Percentiles rank a stretch among this genome's conserved stretches.
phyloP scores from a whole-genome alignment of 371 early-diverging fungal genomes.

The Apophysomyces sp. region DNA sequence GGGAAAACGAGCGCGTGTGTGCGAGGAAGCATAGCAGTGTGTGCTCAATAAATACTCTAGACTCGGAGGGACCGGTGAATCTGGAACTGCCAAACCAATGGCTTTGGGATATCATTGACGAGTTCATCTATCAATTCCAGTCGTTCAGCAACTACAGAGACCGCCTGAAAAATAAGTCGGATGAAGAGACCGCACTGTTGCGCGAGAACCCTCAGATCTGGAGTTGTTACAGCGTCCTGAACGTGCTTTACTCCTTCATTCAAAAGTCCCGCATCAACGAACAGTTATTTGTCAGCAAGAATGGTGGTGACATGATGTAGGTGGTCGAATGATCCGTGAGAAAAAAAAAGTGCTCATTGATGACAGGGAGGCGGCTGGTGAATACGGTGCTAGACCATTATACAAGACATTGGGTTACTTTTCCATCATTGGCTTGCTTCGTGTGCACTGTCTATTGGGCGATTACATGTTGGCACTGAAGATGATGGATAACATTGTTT shows the following conservation, averaged over 20 bases:
- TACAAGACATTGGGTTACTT: slow-evolving; percentile 95
- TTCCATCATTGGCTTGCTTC: slow-evolving; percentile 83
- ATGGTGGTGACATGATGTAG: slow-evolving; percentile 77
- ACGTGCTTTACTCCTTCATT: slow-evolving; percentile 87
- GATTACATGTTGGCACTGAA: slow-evolving; percentile 90
- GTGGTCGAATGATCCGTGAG: too few species aligned
- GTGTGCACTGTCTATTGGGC: slow-evolving; percentile 90
- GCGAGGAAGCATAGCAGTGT: too few species aligned
- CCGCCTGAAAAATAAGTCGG: slow-evolving; percentile 73
- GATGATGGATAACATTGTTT: slow-evolving; percentile 90
- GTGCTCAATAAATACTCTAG: slow-evolving; percentile 18
- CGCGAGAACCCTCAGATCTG: slow-evolving; percentile 84
- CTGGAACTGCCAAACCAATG: slow-evolving; percentile 94
- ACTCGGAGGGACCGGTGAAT: slow-evolving; percentile 73
- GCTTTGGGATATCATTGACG: slow-evolving; percentile 97
- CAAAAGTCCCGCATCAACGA: slow-evolving; percentile 90
- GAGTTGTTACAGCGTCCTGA: slow-evolving; percentile 91
- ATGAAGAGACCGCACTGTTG: slow-evolving; percentile 75
- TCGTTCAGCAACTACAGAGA: slow-evolving; percentile 88
- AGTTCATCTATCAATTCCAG: slow-evolving; percentile 97
- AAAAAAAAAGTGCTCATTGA: too few species aligned
- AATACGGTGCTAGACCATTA: slow-evolving; percentile 69
- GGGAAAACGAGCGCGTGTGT: too few species aligned
- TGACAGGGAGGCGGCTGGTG: slow-evolving; percentile 64
- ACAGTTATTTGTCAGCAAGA: slow-evolving; percentile 80